phyloP scores from a whole-genome alignment of 73 alveolate genomes.

The Paramecium primaurelia region DNA sequence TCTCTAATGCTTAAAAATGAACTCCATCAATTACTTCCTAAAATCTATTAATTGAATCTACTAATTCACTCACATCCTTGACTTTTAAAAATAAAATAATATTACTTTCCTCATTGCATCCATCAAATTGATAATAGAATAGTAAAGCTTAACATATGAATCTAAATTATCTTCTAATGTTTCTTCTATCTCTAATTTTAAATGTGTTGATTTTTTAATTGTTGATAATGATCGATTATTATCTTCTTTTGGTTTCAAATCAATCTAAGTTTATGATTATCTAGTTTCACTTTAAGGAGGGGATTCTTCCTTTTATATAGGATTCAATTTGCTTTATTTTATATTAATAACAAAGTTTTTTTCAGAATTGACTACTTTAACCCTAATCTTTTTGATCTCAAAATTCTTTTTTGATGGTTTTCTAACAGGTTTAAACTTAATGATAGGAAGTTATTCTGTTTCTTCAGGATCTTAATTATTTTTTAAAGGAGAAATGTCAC shows the following conservation, averaged over 20 bases:
- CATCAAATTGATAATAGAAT: neutral
- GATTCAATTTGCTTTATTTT: neutral
- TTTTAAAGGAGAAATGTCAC: neutral
- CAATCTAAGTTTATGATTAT: neutral
- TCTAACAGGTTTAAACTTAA: neutral
- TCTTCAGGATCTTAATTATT: neutral
- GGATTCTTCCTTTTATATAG: neutral
- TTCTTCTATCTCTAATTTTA: neutral
- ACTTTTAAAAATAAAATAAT: neutral
- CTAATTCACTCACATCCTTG: neutral
- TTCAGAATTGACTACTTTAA: neutral
- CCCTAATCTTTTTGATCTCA: neutral
- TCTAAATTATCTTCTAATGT: neutral
- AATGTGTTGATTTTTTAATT: neutral
- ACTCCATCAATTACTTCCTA: neutral
- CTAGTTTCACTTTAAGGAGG: neutral
- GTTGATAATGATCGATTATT: neutral
- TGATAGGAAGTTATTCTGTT: neutral
- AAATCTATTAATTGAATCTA: neutral
- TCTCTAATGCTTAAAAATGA: neutral
- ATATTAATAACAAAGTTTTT: neutral
- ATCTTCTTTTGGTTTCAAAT: neutral
- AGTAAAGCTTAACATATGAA: neutral
- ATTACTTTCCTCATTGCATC: neutral
- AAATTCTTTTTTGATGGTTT: neutral